A percentile compares a stretch with the other conserved stretches of the same genome.
These are phyloP conservation scores for Brettanomyces anomalus DNA, from an alignment of 805 yeast species.

Conservation along the genomic window DNA sequence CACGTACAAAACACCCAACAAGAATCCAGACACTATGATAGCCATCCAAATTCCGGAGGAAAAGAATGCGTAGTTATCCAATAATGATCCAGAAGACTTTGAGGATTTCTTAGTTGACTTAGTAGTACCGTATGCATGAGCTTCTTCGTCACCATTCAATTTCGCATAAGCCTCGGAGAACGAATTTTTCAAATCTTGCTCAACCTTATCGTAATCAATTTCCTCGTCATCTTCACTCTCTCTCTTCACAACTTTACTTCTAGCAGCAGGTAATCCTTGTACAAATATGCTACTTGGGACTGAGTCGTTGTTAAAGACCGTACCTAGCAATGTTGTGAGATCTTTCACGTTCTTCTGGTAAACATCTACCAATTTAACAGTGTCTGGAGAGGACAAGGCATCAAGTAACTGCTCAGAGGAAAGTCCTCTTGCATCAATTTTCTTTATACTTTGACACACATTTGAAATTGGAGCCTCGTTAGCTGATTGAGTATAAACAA, in stretches of 20 bases:
- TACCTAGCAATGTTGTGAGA: too few relatives aligned
- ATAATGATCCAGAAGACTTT: constrained; percentile 32
- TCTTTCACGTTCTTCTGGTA: too few relatives aligned
- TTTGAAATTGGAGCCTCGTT: too few relatives aligned
- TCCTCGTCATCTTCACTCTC: constrained; percentile 12
- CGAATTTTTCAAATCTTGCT: constrained; percentile 22
- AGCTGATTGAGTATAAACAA: constrained; percentile 10
- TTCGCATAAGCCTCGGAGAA: constrained; percentile 22
- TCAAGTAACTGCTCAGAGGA: not conserved
- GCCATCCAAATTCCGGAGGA: constrained; percentile 78
- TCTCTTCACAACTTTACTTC: not conserved
- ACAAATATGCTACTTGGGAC: constrained; percentile 16
- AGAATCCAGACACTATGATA: constrained; percentile 52
- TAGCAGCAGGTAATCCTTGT: constrained; percentile 24
- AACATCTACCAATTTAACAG: not conserved
- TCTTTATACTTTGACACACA: not conserved
- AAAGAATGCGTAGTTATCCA: constrained; percentile 61
- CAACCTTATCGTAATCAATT: constrained; percentile 17
- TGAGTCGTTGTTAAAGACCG: too few relatives aligned
- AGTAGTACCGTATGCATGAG: not conserved
- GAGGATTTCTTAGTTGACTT: constrained; percentile 1
- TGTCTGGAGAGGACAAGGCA: not conserved
- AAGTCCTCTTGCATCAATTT: not conserved
- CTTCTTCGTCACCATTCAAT: constrained; percentile 12
- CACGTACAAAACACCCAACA: constrained; percentile 45